Evolutionary conservation across 139 green algal genomes (phyloP).

Genomic region (Ettlia oleoabundans): DNA sequence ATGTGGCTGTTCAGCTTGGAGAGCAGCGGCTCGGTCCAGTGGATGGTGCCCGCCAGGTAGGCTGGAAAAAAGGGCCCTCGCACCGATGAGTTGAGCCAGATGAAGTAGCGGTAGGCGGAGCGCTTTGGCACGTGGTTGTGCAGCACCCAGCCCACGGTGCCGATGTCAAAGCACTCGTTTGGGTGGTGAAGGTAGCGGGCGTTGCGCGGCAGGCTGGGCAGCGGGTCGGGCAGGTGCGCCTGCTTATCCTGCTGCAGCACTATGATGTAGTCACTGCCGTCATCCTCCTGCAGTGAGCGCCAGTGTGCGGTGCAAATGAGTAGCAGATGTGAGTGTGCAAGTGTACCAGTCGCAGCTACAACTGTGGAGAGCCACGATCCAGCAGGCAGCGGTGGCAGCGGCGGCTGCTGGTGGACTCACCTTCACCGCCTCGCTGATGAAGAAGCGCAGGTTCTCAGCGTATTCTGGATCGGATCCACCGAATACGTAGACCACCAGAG

Average conservation of each 20-base stretch:
- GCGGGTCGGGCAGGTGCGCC: not conserved
- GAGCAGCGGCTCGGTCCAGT: slow-evolving; percentile 52
- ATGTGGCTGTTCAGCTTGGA: slow-evolving; percentile 44
- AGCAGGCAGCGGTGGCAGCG: not conserved
- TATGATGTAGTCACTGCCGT: slow-evolving; percentile 76
- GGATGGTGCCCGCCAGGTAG: slow-evolving; percentile 49
- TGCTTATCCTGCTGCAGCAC: slow-evolving; percentile 64
- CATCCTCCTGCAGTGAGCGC: slow-evolving; percentile 20
- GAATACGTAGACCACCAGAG: slow-evolving; percentile 84
- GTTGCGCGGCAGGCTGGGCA: slow-evolving; percentile 67
- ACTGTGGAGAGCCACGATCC: no score
- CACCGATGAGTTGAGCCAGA: slow-evolving; percentile 63
- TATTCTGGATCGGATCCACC: slow-evolving; percentile 77
- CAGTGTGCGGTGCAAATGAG: not conserved
- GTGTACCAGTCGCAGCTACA: no score
- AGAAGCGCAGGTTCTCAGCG: slow-evolving; percentile 74
- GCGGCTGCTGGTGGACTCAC: not conserved
- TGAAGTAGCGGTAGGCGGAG: slow-evolving; percentile 48
- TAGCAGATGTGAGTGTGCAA: no score
- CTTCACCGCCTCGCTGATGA: slow-evolving; percentile 69
- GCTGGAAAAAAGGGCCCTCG: slow-evolving; percentile 59
- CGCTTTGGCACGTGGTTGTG: slow-evolving; percentile 25
- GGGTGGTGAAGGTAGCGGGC: slow-evolving; percentile 68
- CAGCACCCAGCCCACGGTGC: slow-evolving; percentile 81
- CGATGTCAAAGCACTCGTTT: slow-evolving; percentile 86